Evolutionary conservation across 345 rosid species (phyloP).

Genomic region (Eucalyptus paniculata): DNA sequence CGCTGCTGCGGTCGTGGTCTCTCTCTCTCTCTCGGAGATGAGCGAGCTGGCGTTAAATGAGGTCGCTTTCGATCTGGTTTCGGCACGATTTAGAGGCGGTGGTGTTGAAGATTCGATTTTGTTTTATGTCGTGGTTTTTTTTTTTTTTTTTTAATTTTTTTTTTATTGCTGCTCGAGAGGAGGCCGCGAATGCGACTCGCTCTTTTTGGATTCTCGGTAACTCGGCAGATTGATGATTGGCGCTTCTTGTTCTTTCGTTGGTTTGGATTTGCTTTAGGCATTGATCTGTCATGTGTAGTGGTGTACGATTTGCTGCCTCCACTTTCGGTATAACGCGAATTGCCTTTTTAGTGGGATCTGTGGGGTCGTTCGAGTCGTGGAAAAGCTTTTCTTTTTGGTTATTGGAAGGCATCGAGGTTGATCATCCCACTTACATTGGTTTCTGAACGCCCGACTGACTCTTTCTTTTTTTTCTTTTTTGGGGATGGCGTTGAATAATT

Average conservation of each 20-base stretch:
- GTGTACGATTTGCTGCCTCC: background rate
- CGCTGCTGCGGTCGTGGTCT: background rate
- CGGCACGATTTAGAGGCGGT: background rate
- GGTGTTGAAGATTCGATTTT: background rate
- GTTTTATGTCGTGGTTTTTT: background rate
- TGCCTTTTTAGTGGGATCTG: background rate
- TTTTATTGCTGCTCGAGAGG: background rate
- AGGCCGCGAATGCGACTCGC: background rate
- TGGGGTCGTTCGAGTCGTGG: background rate
- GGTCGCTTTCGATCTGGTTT: background rate
- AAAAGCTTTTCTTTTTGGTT: background rate
- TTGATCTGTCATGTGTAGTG: background rate
- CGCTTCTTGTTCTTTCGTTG: background rate
- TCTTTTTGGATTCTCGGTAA: background rate
- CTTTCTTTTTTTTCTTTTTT: background rate
- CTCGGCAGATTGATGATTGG: background rate
- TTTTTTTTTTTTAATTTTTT: background rate
- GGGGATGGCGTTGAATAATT: background rate
- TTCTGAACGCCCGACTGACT: background rate
- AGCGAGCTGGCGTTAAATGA: background rate
- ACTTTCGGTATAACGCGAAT: background rate
- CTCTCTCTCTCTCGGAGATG: background rate
- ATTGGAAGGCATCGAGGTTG: background rate
- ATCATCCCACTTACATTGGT: background rate
- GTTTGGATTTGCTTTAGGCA: background rate